These are phyloP conservation scores for Cichorium intybus DNA, from an alignment of 140 eudicot genomes.

Conservation along the genomic window DNA sequence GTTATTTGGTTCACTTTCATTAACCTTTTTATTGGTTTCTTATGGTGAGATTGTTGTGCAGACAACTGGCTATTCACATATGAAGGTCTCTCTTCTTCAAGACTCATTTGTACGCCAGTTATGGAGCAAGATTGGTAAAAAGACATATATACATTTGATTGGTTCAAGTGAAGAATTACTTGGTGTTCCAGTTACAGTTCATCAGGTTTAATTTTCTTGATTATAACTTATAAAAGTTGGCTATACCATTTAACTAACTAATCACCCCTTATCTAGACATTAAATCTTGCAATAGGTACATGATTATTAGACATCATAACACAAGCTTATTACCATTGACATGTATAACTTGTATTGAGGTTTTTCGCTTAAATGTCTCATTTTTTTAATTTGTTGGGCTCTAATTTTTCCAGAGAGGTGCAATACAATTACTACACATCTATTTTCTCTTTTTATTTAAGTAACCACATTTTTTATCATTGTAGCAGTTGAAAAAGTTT, in stretches of 20 bases:
- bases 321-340: too few species aligned
- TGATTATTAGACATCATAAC: too few species aligned
- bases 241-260: conserved; percentile 19
- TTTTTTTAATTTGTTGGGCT: too few species aligned
- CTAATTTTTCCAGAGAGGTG: too few species aligned
- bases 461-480: too few species aligned
- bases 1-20: conserved; percentile 9
- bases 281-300: too few species aligned
- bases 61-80: conserved; percentile 75
- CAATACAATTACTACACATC: too few species aligned
- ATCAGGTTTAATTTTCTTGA: conserved; percentile 61
- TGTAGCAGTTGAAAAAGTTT: too few species aligned
- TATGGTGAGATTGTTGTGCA: conserved; percentile 31
- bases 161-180: conserved; percentile 97
- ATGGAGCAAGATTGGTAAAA: conserved; percentile 86
- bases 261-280: conserved; percentile 51
- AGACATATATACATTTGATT: conserved; percentile 69
- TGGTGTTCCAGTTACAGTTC: conserved; percentile 93
- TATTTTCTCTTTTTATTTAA: too few species aligned
- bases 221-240: conserved; percentile 7
- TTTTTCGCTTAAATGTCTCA: too few species aligned
- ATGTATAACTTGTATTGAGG: too few species aligned
- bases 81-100: conserved; percentile 98
- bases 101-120: conserved; percentile 91
- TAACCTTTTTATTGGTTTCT: conserved; percentile 18